Evolutionary conservation across 495 filamentous ascomycete genomes (phyloP), one percentile per base, ranked within the genome.

Genomic region (Penicillium bialowiezense): DNA sequence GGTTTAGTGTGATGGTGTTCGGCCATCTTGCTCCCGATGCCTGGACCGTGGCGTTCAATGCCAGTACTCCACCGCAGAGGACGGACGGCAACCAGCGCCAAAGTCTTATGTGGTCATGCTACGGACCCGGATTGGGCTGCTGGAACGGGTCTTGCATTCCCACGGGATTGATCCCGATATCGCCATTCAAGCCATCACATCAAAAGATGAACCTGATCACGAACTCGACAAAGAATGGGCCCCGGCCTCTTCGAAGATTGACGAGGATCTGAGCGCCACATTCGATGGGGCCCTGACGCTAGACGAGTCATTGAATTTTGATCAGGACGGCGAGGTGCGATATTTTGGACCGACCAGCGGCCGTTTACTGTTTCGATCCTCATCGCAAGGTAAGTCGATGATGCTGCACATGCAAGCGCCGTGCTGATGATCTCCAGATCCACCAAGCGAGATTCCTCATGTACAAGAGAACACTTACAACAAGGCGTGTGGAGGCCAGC

Each of bases 301-400:
- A 10, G 59, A 65, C 40, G 64, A 63, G 40, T 60, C 54, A 9
- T 51, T 67, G 37, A 68, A 68, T 23, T 65, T 61, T 31, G 64
- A 65, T 31, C 50, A 61, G 19, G 64, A 63, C 56, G 62, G 62
- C 0, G 64, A 68, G 35, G 52, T 58, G n/a, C 51, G 64, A 0
- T 68, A 65, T 26, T 65, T 65, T 50, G 62, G 64, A 3, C 54
- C 59, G 2, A 63, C 55, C 4, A 68, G 64, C 46, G 59, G 59
- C 8, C 53, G 64, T 5, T 32, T 65, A 6, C 29, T 55, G 3
- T 65, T 68, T 43, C 55, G 44, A 24, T 53, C 52, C 18, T 45
- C 52, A 19, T 19, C 41, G n/a, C 54, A 56, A 10, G 40, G 57
- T 55, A 17, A 3, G 5, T n/a, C 18, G 9, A 13, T 35, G 3